These are phyloP conservation scores for Cantharellus anzutake DNA, from an alignment of 768 basidiomycete genomes.

Conservation along the genomic window DNA sequence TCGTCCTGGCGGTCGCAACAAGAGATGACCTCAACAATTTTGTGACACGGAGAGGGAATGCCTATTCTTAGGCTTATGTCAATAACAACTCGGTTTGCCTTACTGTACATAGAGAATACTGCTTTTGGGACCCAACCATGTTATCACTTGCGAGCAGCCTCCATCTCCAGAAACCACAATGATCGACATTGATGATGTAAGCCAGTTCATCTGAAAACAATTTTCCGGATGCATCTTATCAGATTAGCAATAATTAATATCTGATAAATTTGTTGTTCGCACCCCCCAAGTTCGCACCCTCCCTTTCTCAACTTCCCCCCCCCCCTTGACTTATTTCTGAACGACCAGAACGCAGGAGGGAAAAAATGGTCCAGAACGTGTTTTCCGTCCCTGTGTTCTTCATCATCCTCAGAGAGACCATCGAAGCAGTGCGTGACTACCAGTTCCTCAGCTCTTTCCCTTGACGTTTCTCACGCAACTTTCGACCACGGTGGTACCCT, in stretches of 20 bases:
- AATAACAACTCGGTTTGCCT: no score
- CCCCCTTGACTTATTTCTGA: slow-evolving; percentile 2
- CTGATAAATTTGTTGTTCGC: neutral
- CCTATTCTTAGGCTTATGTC: neutral
- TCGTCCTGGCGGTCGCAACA: slow-evolving; percentile 68
- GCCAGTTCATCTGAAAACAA: no score
- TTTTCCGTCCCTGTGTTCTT: slow-evolving; percentile 92
- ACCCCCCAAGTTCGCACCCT: neutral
- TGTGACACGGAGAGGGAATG: slow-evolving; percentile 28
- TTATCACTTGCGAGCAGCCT: no score
- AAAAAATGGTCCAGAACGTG: slow-evolving; percentile 43
- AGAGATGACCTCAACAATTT: slow-evolving; percentile 47
- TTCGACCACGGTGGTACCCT: neutral
- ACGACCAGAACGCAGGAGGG: no score
- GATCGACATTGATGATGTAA: no score
- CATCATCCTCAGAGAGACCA: slow-evolving; percentile 87
- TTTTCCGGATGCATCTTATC: no score
- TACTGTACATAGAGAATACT: no score
- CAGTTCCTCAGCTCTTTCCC: neutral
- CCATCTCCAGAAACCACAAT: no score
- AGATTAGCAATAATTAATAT: neutral
- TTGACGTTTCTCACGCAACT: neutral
- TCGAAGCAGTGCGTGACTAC: slow-evolving; percentile 40
- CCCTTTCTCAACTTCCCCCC: slow-evolving; percentile 5
- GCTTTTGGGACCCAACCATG: no score